Conservation (phyloP, 306 rosid species). For the Malus domestica region ASM211411v1 NC_041790.1:186501-187000, state of each 20-base stretch:
- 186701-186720: too few relatives aligned
- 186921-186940: conserved; percentile 62
- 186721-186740: too few relatives aligned
- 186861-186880: conserved; percentile 52
- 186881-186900: conserved; percentile 35
- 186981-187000: conserved; percentile 58
- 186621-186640: too few relatives aligned
- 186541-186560: too few relatives aligned
- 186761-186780: too few relatives aligned
- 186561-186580: too few relatives aligned
- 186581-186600: too few relatives aligned
- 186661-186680: background rate
- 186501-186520: conserved; percentile 19
- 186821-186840: conserved; percentile 17
- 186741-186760: too few relatives aligned
- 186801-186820: background rate
- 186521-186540: too few relatives aligned
- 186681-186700: background rate
- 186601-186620: too few relatives aligned
- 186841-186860: conserved; percentile 41
- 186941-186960: conserved; percentile 20
- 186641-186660: background rate
- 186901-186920: conserved; percentile 59
- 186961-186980: conserved; percentile 38
- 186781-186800: background rate